These are phyloP conservation scores for Neoscytalidium dimidiatum DNA, from an alignment of 2,329 filamentous ascomycete genomes.

Conservation along the genomic window DNA sequence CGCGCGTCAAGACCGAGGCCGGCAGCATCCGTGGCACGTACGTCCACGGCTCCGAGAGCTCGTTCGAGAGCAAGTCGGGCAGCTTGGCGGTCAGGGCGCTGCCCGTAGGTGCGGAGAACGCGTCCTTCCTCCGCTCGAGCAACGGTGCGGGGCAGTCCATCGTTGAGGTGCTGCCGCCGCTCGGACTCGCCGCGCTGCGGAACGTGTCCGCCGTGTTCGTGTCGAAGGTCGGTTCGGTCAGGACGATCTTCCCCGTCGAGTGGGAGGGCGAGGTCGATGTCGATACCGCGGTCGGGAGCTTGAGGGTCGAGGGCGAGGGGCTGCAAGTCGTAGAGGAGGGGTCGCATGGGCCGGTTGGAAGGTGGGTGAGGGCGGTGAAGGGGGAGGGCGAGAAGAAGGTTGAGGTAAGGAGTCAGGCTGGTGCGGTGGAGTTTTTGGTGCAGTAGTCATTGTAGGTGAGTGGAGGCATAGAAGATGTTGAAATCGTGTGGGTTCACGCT, in stretches of 20 bases:
- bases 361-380: constrained; percentile 6
- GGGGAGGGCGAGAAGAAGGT: background rate
- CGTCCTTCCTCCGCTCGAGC: background rate
- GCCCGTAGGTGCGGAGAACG: background rate
- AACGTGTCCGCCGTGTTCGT: background rate
- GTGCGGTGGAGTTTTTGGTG: constrained; percentile 1
- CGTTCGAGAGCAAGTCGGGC: background rate
- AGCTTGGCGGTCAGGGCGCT: background rate
- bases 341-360: background rate
- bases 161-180: background rate
- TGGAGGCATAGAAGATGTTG: background rate
- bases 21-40: background rate
- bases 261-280: background rate
- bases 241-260: background rate
- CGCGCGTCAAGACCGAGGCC: background rate
- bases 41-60: background rate
- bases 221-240: background rate
- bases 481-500: background rate
- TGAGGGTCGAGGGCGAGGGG: background rate
- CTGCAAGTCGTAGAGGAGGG: background rate
- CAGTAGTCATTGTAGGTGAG: background rate
- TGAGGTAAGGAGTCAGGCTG: background rate
- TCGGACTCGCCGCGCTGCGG: background rate
- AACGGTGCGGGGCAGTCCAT: background rate
- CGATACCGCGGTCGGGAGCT: background rate